Base-by-base conservation (phyloP, 1,139 yeast species). In the Hyphopichia pseudoburtonii region DNA sequence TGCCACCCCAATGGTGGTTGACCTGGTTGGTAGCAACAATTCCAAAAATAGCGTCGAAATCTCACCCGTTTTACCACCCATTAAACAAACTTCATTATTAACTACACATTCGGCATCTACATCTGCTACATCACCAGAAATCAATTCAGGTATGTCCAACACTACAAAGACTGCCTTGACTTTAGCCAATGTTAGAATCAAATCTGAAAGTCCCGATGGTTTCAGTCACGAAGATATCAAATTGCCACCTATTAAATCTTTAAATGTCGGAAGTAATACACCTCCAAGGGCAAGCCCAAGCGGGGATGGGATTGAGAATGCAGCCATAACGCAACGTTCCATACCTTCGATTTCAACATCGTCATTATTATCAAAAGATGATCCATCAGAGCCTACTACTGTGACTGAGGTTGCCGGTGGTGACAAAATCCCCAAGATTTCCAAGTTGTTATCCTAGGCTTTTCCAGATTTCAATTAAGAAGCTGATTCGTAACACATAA, bases 381-480 rank as follows among this genome's bases (percentile, higher is more conserved):
- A n/a, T n/a, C n/a, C n/a, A n/a, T n/a, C n/a, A n/a, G n/a, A n/a
- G n/a, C n/a, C n/a, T n/a, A n/a, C n/a, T n/a, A n/a, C n/a, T n/a
- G n/a, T n/a, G n/a, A n/a, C n/a, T n/a, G n/a, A 27, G 8, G 32
- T 10, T 14, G 18, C 19, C 5, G 34, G 22, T 9, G 36, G 34
- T 15, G 56, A 57, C 38, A 60, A 59, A 39, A 54, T 61, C 15
- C 67, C 67, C 9, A 57, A 56, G n/a, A 62, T 63, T 19, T 56
- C 63, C 15, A 62, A 60, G 38, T 42, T 63, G 27, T 48, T 62
- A 34, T 57, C 63, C 28, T 61, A n/a, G n/a, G n/a, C n/a, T n/a
- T n/a, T n/a, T n/a, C n/a, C n/a, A n/a, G n/a, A n/a, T n/a, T n/a
- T n/a, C n/a, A n/a, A n/a, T n/a, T n/a, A n/a, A n/a, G n/a, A n/a